These are phyloP conservation scores for Trichaptum fuscoviolaceum DNA, from an alignment of 768 basidiomycete species.

Conservation along the genomic window DNA sequence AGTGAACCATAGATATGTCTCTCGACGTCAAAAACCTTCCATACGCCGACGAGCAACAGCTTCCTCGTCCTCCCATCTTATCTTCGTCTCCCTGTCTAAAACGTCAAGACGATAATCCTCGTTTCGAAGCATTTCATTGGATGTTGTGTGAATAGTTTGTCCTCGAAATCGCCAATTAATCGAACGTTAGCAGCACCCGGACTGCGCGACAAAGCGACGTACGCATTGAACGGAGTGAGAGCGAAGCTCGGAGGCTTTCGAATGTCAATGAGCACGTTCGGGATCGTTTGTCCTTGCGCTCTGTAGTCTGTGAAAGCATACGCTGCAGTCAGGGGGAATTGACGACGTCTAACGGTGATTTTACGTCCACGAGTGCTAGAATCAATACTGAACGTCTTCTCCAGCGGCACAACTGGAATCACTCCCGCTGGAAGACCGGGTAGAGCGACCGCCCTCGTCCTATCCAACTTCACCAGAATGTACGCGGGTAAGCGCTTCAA, in stretches of 20 bases:
- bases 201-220: conserved; percentile 31
- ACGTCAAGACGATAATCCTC: conserved; percentile 19
- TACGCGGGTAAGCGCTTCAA: conserved; percentile 27
- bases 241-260: conserved; percentile 20
- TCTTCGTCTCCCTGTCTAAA: conserved; percentile 3
- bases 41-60: too few species aligned
- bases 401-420: conserved; percentile 16
- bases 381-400: conserved; percentile 9
- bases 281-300: conserved; percentile 35
- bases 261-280: conserved; percentile 31
- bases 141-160: conserved; percentile 20
- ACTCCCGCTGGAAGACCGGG: conserved; percentile 21
- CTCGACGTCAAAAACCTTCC: too few species aligned
- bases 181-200: conserved; percentile 24
- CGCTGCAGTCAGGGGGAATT: conserved; percentile 28
- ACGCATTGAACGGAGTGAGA: conserved; percentile 27
- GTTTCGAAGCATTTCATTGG: conserved; percentile 13
- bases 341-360: conserved; percentile 17
- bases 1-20: too few species aligned
- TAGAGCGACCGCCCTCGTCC: conserved; percentile 17
- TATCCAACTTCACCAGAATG: conserved; percentile 27
- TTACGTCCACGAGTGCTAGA: conserved; percentile 1
- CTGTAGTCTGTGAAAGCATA: conserved; percentile 40
- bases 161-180: conserved; percentile 27
- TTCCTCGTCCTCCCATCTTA: conserved; percentile 6